These are phyloP conservation scores for Botryotinia narcissicola DNA, from an alignment of 2,329 filamentous ascomycete species.

Conservation along the genomic window DNA sequence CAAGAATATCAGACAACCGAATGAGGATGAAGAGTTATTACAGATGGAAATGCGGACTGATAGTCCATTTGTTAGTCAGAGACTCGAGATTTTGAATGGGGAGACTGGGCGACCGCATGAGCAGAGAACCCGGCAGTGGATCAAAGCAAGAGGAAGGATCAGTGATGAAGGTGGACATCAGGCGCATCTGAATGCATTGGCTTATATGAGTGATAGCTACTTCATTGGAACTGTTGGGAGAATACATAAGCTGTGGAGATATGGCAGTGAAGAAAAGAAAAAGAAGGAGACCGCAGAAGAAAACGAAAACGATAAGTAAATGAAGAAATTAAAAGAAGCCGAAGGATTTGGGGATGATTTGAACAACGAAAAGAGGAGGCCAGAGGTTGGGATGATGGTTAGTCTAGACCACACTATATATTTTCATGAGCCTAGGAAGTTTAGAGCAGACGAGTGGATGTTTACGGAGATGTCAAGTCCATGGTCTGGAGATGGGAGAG, in stretches of 20 bases:
- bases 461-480: slow-evolving; percentile 76
- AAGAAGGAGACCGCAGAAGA: slow-evolving; percentile 17
- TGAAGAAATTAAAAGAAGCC: slow-evolving; percentile 42
- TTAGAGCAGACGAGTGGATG: slow-evolving; percentile 72
- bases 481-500: slow-evolving; percentile 75
- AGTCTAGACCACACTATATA: slow-evolving; percentile 74
- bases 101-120: slow-evolving; percentile 53
- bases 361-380: slow-evolving; percentile 51
- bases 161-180: slow-evolving; percentile 69
- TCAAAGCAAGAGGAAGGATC: slow-evolving; percentile 72
- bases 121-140: slow-evolving; percentile 71
- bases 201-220: slow-evolving; percentile 89
- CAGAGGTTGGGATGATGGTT: slow-evolving; percentile 79
- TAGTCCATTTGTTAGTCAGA: slow-evolving; percentile 57
- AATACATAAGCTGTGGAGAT: slow-evolving; percentile 77
- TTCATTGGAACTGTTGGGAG: slow-evolving; percentile 88
- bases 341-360: slow-evolving; percentile 43
- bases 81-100: slow-evolving; percentile 56
- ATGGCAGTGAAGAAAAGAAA: slow-evolving; percentile 44
- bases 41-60: slow-evolving; percentile 32
- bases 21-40: slow-evolving; percentile 45
- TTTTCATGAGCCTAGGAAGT: slow-evolving; percentile 59
- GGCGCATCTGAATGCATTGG: slow-evolving; percentile 82
- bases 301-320: slow-evolving; percentile 49
- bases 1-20: slow-evolving; percentile 40